Evolutionary conservation across 2,329 filamentous ascomycete genomes (phyloP).

Genomic region (Lachnellula occidentalis): DNA sequence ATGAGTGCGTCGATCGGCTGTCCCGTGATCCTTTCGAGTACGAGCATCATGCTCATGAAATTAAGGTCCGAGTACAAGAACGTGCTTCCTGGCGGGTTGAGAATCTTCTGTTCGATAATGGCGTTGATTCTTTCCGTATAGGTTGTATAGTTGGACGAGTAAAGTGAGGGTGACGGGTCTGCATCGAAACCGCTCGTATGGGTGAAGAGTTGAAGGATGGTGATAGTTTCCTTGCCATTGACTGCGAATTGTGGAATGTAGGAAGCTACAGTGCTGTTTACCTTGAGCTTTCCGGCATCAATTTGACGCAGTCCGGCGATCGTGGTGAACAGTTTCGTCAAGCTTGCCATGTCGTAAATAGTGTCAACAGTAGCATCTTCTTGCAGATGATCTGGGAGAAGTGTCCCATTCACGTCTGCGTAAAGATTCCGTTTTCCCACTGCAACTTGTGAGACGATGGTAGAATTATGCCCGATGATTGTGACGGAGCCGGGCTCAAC

Average conservation of each 20-base stretch:
- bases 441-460: too few species aligned
- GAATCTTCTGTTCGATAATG: slow-evolving; percentile 26
- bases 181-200: slow-evolving; percentile 33
- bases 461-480: too few species aligned
- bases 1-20: too few species aligned
- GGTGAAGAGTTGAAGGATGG: slow-evolving; percentile 31
- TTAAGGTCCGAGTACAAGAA: slow-evolving; percentile 24
- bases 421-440: too few species aligned
- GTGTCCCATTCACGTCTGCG: too few species aligned
- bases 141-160: slow-evolving; percentile 18
- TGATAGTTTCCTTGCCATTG: slow-evolving; percentile 33
- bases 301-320: slow-evolving; percentile 31
- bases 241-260: slow-evolving; percentile 31
- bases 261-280: slow-evolving; percentile 22
- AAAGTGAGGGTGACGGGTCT: slow-evolving; percentile 26
- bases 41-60: too few species aligned
- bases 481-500: too few species aligned
- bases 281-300: slow-evolving; percentile 14
- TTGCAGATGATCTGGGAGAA: slow-evolving; percentile 12
- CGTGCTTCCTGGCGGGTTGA: slow-evolving; percentile 24
- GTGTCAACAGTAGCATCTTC: slow-evolving; percentile 31
- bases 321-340: slow-evolving; percentile 36
- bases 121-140: slow-evolving; percentile 25
- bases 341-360: slow-evolving; percentile 36
- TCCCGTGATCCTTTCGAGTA: too few species aligned